Conservation (phyloP, 352 stramenopile species). For the Phytophthora meadii region DNA sequence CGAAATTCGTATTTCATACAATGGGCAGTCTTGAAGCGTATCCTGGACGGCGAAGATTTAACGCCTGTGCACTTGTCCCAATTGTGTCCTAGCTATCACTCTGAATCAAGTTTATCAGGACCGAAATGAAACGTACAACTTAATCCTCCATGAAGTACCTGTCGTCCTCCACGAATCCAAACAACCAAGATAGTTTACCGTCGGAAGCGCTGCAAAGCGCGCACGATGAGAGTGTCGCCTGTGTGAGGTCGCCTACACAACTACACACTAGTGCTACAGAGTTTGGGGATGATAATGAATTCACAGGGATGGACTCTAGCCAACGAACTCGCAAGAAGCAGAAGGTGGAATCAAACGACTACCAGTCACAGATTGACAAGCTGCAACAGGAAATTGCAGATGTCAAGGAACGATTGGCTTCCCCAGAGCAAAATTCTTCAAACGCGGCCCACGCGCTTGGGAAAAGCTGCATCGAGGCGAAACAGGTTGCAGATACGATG, state of each 20-base stretch:
- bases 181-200: slow-evolving; percentile 22
- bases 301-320: background rate
- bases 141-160: slow-evolving; percentile 27
- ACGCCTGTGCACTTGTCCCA: slow-evolving; percentile 3
- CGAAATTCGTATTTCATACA: background rate
- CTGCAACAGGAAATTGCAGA: slow-evolving; percentile 45
- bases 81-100: background rate
- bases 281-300: slow-evolving; percentile 16
- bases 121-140: slow-evolving; percentile 1
- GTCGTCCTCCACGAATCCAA: slow-evolving; percentile 15
- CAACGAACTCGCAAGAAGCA: slow-evolving; percentile 56
- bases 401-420: slow-evolving; percentile 33
- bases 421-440: slow-evolving; percentile 1
- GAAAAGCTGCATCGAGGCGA: slow-evolving; percentile 44
- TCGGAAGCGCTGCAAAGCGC: slow-evolving; percentile 17
- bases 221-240: slow-evolving; percentile 12
- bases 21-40: no score
- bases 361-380: slow-evolving; percentile 38
- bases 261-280: background rate
- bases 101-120: slow-evolving; percentile 7
- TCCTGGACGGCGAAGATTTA: no score
- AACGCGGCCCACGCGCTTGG: slow-evolving; percentile 12
- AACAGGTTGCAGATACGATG: slow-evolving; percentile 44
- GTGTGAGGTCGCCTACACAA: background rate
- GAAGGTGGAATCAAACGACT: slow-evolving; percentile 49